Evolutionary conservation across 352 stramenopile genomes (phyloP).

Genomic region (Salisapilia sapeloensis): DNA sequence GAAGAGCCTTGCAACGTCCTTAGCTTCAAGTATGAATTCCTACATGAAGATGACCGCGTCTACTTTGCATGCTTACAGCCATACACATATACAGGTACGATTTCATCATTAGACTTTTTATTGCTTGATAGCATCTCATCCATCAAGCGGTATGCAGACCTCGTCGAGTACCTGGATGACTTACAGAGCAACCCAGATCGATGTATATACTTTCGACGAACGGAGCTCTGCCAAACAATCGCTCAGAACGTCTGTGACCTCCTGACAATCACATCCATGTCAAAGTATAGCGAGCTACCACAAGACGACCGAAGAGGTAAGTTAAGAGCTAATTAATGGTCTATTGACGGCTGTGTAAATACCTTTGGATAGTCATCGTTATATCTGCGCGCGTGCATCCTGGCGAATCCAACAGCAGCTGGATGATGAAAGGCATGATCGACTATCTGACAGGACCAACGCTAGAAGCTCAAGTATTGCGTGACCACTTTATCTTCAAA

Average conservation of each 20-base stretch:
- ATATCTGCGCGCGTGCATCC: conserved; percentile 79
- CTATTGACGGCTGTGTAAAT: conserved; percentile 3
- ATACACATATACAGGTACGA: conserved; percentile 74
- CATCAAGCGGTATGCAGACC: conserved; percentile 9
- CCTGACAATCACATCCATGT: conserved; percentile 70
- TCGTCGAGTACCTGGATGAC: conserved; percentile 49
- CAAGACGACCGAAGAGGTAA: conserved; percentile 31
- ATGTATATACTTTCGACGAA: conserved; percentile 23
- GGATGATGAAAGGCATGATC: conserved; percentile 89
- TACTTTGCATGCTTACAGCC: conserved; percentile 76
- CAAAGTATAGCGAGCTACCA: conserved; percentile 15
- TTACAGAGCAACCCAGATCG: conserved; percentile 33
- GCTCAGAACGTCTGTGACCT: conserved; percentile 74
- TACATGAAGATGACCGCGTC: conserved; percentile 40
- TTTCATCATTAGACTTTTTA: not conserved
- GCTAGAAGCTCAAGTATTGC: conserved; percentile 39
- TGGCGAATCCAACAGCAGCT: conserved; percentile 78
- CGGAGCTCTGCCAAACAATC: conserved; percentile 74
- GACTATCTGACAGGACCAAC: conserved; percentile 68
- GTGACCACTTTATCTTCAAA: conserved; percentile 78
- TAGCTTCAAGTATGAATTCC: conserved; percentile 58
- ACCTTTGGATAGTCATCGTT: conserved; percentile 40
- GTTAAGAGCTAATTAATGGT: conserved; percentile 4
- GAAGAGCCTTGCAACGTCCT: too few relatives aligned
- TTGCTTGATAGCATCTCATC: not conserved